Conservation (phyloP, 2,329 filamentous ascomycete genomes). For the Neofusicoccum umdonicola region DNA sequence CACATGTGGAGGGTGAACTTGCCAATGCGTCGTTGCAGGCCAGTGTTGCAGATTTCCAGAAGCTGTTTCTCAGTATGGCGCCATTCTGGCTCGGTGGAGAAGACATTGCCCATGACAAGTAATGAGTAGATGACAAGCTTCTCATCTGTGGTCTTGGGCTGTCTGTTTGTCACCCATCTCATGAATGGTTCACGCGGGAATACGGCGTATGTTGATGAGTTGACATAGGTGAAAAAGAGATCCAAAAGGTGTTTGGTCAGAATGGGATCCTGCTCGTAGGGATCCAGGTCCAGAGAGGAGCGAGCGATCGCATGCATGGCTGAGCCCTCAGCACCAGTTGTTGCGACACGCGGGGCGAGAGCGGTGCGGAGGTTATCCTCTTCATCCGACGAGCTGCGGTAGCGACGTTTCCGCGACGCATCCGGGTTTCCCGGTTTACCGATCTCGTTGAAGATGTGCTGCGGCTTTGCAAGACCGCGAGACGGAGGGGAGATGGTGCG, state of each 20-base stretch:
- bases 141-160: constrained; percentile 53
- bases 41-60: constrained; percentile 3
- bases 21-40: constrained; percentile 39
- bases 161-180: constrained; percentile 51
- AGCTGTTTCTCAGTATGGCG: constrained; percentile 27
- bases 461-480: not conserved
- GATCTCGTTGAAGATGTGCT: not conserved
- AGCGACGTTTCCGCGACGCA: constrained; percentile 10
- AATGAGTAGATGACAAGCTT: constrained; percentile 61
- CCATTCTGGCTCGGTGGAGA: constrained; percentile 54
- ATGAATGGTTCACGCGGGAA: constrained; percentile 56
- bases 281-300: constrained; percentile 41
- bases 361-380: not conserved
- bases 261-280: constrained; percentile 51
- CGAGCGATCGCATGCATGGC: constrained; percentile 1
- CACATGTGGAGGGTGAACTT: constrained; percentile 61
- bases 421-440: not conserved
- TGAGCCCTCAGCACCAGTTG: not conserved
- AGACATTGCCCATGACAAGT: constrained; percentile 57
- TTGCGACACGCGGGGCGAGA: not conserved
- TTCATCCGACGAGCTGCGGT: constrained; percentile 10
- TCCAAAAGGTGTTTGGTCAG: constrained; percentile 53
- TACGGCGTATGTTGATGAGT: constrained; percentile 55
- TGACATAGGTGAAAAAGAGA: constrained; percentile 58
- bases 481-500: not conserved